phyloP scores from a whole-genome alignment of 768 basidiomycete genomes.

The Pulveroboletus sp. region DNA sequence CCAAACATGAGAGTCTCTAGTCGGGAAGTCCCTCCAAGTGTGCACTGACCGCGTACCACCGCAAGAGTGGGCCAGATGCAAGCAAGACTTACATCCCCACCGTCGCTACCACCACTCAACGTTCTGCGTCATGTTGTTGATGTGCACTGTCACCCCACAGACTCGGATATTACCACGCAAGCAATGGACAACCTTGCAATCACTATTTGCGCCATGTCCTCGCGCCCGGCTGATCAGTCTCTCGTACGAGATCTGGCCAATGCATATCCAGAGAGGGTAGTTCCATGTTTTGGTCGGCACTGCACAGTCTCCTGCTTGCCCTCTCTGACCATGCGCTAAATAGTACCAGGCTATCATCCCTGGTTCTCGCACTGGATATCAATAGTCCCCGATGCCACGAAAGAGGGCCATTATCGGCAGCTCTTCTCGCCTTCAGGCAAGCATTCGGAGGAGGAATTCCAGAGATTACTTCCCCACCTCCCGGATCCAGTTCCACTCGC shows the following conservation, averaged over 20 bases:
- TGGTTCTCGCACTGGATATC: constrained; percentile 88
- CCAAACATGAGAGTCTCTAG: constrained; percentile 14
- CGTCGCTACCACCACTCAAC: constrained; percentile 23
- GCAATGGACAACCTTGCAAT: constrained; percentile 56
- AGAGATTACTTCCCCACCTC: constrained; percentile 54
- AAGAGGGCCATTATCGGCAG: constrained; percentile 67
- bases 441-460: constrained; percentile 41
- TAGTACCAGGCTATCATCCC: constrained; percentile 77
- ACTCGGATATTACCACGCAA: constrained; percentile 47
- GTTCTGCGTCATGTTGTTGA: constrained; percentile 73
- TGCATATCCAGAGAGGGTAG: constrained; percentile 57
- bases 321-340: constrained; percentile 7
- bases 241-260: constrained; percentile 64
- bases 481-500: constrained; percentile 67
- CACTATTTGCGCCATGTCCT: constrained; percentile 82
- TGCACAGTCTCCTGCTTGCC: constrained; percentile 6
- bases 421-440: constrained; percentile 51
- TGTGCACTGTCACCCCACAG: constrained; percentile 92
- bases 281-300: constrained; percentile 84
- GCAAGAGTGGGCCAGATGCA: not conserved
- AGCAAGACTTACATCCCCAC: not conserved
- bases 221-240: constrained; percentile 58
- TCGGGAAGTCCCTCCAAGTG: too few relatives aligned
- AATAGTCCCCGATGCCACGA: constrained; percentile 38
- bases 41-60: not conserved